Base-by-base conservation (phyloP, 768 basidiomycete species). In the Candolleomyces efflorescens region DNA sequence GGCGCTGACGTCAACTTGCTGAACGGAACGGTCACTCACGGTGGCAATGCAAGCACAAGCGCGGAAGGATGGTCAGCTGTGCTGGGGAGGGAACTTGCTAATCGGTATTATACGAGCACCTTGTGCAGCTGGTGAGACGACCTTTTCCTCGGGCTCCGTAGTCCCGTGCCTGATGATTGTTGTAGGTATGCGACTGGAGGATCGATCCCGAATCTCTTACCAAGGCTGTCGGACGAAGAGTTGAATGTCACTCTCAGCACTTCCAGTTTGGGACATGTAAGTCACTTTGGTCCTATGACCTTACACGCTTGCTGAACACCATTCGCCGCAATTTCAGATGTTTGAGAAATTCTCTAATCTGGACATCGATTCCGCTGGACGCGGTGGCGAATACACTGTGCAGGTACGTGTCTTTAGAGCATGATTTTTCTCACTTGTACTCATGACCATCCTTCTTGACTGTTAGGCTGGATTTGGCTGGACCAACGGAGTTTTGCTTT, bases 351-450 rank as follows among this genome's bases (percentile, higher is more conserved):
- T 94, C 73, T 92, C 90, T 3, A 82, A 80, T 43, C 67, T 83
- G 10, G 86, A 96, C 57, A 79, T 94, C 32, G 87, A 91, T 70
- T 87, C 85, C 2, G 86, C 89, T 2, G 92, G 92, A 5, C 73
- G 75, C 12, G 92, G 91, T 6, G 92, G 92, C 23, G 92, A 94
- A 75, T 96, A 97, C 64, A 89, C 85, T 2, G 93, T 94, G 3
- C 90, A 93, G 72, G 84, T 82, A 54, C 60, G 73, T 57, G 15
- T 62, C 64, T 37, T 12, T 46, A 13, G 54, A 20, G 36, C 32
- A 32, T 32, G 32, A 32, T 32, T 32, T 32, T 11, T 5, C 5
- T 32, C 32, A 55, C 1, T 18, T 43, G 38, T 1, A 36, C 36
- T 54, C 18, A 27, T 22, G 18, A 48, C 47, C 32, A 37, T 38